phyloP scores from a whole-genome alignment of 1,284 basidiomycete genomes.

The Cutaneotrichosporon cyanovorans region DNA sequence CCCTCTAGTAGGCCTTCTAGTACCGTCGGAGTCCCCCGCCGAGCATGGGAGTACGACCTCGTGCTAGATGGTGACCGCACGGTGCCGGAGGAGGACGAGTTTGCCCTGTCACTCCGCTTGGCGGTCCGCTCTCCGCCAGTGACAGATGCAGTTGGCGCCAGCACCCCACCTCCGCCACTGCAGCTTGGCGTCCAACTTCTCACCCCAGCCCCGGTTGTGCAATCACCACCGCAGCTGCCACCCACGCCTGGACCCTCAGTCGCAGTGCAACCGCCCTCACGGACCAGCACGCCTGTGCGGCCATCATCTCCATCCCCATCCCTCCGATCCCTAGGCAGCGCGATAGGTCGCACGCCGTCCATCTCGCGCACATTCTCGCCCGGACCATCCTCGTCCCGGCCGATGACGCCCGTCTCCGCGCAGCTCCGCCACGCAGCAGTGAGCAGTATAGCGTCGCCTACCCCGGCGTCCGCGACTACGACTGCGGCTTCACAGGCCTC shows the following conservation, averaged over 20 bases:
- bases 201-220: conserved; percentile 11
- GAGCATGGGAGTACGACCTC: conserved; percentile 35
- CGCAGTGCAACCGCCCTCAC: conserved; percentile 20
- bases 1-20: conserved; percentile 2
- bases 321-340: background rate
- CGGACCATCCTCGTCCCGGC: conserved; percentile 14
- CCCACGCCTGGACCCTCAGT: conserved; percentile 6
- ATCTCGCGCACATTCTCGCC: conserved; percentile 1
- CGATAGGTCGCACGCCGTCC: background rate
- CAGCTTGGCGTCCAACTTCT: conserved; percentile 31
- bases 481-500: no score
- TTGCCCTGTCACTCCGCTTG: conserved; percentile 21
- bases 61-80: conserved; percentile 14
- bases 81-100: conserved; percentile 22
- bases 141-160: background rate
- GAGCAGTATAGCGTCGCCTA: conserved; percentile 15
- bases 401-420: conserved; percentile 31
- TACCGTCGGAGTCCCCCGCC: background rate
- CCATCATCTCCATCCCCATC: conserved; percentile 10
- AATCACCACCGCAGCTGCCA: background rate
- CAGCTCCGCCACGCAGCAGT: conserved; percentile 33
- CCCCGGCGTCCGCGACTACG: conserved; percentile 6
- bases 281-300: conserved; percentile 18
- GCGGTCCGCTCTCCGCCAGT: conserved; percentile 18
- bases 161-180: conserved; percentile 12